Conservation (phyloP, 1,284 basidiomycete species). For the Pascua sp. region DNA sequence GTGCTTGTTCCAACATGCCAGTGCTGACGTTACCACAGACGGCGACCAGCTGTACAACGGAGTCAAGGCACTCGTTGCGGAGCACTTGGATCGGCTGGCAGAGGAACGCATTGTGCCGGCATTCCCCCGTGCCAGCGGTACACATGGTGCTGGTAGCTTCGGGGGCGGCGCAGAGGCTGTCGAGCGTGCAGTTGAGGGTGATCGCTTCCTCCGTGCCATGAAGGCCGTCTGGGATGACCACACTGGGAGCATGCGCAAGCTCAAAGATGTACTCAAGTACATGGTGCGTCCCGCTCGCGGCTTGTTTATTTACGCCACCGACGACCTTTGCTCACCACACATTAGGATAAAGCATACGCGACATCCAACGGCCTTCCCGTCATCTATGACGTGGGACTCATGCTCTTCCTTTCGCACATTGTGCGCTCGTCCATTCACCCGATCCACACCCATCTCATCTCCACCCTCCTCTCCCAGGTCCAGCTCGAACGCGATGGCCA, state of each 20-base stretch:
- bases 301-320: too few relatives aligned
- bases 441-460: constrained; percentile 77
- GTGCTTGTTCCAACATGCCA: background rate
- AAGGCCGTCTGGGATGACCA: constrained; percentile 93
- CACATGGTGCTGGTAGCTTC: constrained; percentile 31
- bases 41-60: constrained; percentile 88
- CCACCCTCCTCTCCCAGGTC: constrained; percentile 79
- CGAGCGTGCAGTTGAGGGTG: constrained; percentile 61
- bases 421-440: constrained; percentile 61
- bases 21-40: constrained; percentile 20
- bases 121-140: constrained; percentile 61
- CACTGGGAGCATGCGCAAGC: constrained; percentile 78
- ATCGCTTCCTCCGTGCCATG: constrained; percentile 77
- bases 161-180: constrained; percentile 42
- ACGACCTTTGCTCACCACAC: background rate
- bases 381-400: constrained; percentile 77
- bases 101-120: constrained; percentile 72
- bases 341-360: constrained; percentile 87
- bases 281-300: constrained; percentile 63
- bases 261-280: constrained; percentile 89
- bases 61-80: constrained; percentile 70
- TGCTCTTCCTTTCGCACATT: constrained; percentile 78
- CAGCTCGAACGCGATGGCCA: constrained; percentile 88
- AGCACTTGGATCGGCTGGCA: constrained; percentile 80
- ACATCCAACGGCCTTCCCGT: constrained; percentile 66